Base-by-base conservation (phyloP, 768 basidiomycete species). In the Gautieria morchelliformis region DNA sequence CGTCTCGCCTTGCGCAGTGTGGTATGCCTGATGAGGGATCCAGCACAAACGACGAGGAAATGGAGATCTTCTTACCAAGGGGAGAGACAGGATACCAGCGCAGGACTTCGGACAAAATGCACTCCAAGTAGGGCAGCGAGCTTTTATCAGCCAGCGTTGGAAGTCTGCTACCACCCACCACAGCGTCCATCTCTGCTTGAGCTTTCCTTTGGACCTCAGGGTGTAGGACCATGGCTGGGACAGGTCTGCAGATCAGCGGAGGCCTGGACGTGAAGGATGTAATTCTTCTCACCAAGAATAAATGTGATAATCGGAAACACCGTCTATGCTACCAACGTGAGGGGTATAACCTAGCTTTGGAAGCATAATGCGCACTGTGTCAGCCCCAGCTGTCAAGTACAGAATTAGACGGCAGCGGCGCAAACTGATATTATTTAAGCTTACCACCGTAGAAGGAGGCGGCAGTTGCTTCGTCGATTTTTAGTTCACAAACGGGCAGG, bases 1-100 rank as follows among this genome's bases (percentile, higher is more conserved):
- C 70, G 9, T 74, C 72, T 7, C 64, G 63, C 5, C 53, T 69
- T 11, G 72, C 70, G 24, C 66, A 64, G 59, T 78, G 78, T 14
- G 75, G 74, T 14, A 77, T 61, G 30, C 73, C 77, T 77, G 58
- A 10, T 44, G 9, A 22, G 2, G 8, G n/a, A 19, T 27, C 5
- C 27, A 27, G 27, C 27, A 27, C 5, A 27, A 27, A 27, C 5
- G 27, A 27, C 5, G 27, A 27, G 5, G 27, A 27, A 27, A 3
- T 27, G 27, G 27, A 27, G 27, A 27, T 27, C 27, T 27, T 12
- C 22, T 30, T 24, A 60, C 59, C 62, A 30, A 57, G 19, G 8
- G 60, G 55, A 10, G 46, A 46, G 41, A 47, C 49, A 41, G 61
- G 55, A 8, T 54, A 40, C 60, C 56, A 62, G 30, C 62, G 54